Percentiles rank a stretch among this genome's conserved stretches.
Evolutionary conservation across 106 monocot genomes (phyloP).

Genomic region (Allium sativum): DNA sequence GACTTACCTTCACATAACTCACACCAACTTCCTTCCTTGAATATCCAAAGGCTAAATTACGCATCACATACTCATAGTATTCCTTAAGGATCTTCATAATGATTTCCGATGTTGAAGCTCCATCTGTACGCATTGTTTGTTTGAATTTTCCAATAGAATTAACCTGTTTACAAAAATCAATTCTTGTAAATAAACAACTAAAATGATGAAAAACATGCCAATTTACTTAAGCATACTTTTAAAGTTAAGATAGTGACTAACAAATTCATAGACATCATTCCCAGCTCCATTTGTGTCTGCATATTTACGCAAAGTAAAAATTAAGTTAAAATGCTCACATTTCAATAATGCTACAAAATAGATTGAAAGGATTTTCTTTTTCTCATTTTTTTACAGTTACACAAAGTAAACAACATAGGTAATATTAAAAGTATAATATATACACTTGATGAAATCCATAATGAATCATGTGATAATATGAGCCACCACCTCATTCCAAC

Average conservation of each 20-base stretch:
- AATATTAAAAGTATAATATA: too few species aligned
- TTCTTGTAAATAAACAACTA: background rate
- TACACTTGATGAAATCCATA: too few species aligned
- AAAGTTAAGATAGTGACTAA: slow-evolving; percentile 13
- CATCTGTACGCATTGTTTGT: slow-evolving; percentile 63
- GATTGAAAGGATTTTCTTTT: too few species aligned
- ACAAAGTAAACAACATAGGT: too few species aligned
- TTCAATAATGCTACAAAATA: too few species aligned
- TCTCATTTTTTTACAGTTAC: too few species aligned
- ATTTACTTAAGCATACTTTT: background rate
- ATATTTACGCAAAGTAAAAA: slow-evolving; percentile 54
- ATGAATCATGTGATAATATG: too few species aligned
- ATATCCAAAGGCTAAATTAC: slow-evolving; percentile 64
- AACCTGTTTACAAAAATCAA: slow-evolving; percentile 18
- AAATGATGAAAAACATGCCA: background rate
- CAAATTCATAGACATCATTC: slow-evolving; percentile 73
- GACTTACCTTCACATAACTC: slow-evolving; percentile 55
- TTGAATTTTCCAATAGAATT: slow-evolving; percentile 43
- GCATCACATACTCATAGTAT: slow-evolving; percentile 64
- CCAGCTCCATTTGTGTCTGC: slow-evolving; percentile 69
- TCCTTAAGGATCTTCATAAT: slow-evolving; percentile 67
- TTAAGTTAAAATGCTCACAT: too few species aligned
- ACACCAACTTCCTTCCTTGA: slow-evolving; percentile 58
- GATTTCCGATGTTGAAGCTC: slow-evolving; percentile 52
- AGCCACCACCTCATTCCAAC: too few species aligned